Percentiles rank a stretch among this genome's conserved stretches.
Evolutionary conservation across 495 filamentous ascomycete genomes (phyloP).

Genomic region (Hypoxylon intermedium): DNA sequence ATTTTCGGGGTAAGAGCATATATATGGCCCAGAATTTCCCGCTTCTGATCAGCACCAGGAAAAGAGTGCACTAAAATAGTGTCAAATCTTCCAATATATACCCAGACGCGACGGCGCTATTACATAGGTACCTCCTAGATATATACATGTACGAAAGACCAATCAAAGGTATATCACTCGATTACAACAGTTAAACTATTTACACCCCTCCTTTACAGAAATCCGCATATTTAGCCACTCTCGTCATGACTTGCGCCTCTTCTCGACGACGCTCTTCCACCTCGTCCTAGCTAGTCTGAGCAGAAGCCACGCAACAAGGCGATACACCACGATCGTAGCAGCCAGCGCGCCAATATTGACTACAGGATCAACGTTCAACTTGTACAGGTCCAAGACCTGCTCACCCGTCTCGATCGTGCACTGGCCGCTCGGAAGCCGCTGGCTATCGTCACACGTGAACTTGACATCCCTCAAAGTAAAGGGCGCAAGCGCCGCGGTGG

Average conservation of each 20-base stretch:
- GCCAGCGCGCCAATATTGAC: constrained; percentile 67
- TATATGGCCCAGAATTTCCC: no score
- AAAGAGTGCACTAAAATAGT: not conserved
- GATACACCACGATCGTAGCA: constrained; percentile 66
- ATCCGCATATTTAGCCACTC: not conserved
- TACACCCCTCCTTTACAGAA: no score
- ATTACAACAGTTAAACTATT: not conserved
- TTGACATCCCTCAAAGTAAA: constrained; percentile 62
- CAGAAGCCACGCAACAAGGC: constrained; percentile 67
- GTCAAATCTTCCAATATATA: not conserved
- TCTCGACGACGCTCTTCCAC: constrained; percentile 43
- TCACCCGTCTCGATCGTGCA: constrained; percentile 69
- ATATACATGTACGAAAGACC: not conserved
- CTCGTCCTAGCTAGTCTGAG: constrained; percentile 56
- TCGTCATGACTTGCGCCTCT: constrained; percentile 24
- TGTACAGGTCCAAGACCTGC: constrained; percentile 69
- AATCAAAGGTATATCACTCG: not conserved
- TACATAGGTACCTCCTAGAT: no score
- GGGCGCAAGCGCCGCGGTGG: constrained; percentile 65
- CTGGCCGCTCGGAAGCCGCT: constrained; percentile 61
- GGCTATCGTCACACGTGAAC: constrained; percentile 65
- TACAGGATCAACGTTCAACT: constrained; percentile 61
- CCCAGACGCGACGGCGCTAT: not conserved
- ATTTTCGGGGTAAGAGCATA: no score
- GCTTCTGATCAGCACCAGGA: no score